Evolutionary conservation across 2,329 filamentous ascomycete genomes (phyloP).

Genomic region (Aspergillus fijiensis): DNA sequence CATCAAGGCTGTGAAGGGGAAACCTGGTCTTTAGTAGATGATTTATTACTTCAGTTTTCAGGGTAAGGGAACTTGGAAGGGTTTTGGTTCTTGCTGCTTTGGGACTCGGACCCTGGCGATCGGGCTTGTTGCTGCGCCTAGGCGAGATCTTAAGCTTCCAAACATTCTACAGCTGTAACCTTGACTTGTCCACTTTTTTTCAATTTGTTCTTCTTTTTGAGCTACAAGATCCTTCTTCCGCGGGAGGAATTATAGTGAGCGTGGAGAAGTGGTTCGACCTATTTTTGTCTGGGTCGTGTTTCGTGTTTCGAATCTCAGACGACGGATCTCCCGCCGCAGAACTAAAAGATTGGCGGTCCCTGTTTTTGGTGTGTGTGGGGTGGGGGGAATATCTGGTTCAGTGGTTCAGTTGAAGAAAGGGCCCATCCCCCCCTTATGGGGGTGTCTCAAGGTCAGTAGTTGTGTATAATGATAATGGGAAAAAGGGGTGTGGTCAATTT

Average conservation of each 20-base stretch:
- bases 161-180: background rate
- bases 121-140: background rate
- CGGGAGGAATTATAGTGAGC: background rate
- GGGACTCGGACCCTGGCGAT: background rate
- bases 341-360: constrained; percentile 4
- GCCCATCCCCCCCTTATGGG: background rate
- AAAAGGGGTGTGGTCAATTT: too few species aligned
- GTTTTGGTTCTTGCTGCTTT: background rate
- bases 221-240: background rate
- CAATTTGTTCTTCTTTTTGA: background rate
- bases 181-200: background rate
- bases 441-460: background rate
- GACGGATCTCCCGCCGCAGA: constrained; percentile 2
- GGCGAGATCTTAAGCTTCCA: background rate
- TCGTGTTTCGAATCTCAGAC: constrained; percentile 7
- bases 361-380: constrained; percentile 2
- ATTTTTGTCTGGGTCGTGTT: constrained; percentile 1
- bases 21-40: background rate
- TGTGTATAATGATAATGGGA: too few species aligned
- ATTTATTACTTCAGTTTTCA: background rate
- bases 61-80: background rate
- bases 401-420: background rate
- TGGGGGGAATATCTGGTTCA: background rate
- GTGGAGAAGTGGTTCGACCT: background rate
- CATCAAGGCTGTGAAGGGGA: background rate